A percentile compares a stretch with the other conserved stretches of the same genome.
These are phyloP conservation scores for Thelephora ganbajun DNA, from an alignment of 768 basidiomycete genomes.

Conservation along the genomic window DNA sequence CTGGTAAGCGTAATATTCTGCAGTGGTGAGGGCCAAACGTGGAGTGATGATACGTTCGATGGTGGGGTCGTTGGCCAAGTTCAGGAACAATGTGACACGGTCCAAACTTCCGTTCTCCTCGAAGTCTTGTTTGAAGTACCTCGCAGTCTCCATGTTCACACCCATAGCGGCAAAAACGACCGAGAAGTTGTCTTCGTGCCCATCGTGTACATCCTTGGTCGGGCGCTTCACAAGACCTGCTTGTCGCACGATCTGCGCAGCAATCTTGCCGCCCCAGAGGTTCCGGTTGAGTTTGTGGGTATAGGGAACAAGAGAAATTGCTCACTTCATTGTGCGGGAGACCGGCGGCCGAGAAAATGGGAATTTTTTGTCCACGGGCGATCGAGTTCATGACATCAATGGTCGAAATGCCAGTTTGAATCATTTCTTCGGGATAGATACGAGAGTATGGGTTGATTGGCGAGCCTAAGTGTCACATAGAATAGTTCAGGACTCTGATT, in stretches of 20 bases:
- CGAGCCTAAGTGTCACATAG: constrained; percentile 45
- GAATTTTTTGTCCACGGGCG: constrained; percentile 99
- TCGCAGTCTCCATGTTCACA: constrained; percentile 99
- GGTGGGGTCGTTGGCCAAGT: constrained; percentile 96
- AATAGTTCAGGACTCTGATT: neutral
- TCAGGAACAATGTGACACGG: constrained; percentile 95
- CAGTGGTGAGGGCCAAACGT: constrained; percentile 92
- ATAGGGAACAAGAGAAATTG: constrained; percentile 9
- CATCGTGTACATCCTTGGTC: constrained; percentile 94
- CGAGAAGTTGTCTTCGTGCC: constrained; percentile 99
- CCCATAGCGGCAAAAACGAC: constrained; percentile 99
- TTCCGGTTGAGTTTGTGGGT: constrained; percentile 4
- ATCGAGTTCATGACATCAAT: constrained; percentile 98
- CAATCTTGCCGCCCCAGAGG: constrained; percentile 47
- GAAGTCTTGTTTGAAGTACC: constrained; percentile 99
- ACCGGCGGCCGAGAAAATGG: constrained; percentile 98
- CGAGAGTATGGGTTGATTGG: constrained; percentile 97
- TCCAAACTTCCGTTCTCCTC: constrained; percentile 97
- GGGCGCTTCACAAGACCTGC: constrained; percentile 94
- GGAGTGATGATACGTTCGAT: constrained; percentile 99
- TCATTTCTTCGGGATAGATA: constrained; percentile 99
- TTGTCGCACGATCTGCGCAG: constrained; percentile 99
- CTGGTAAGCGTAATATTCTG: constrained; percentile 99
- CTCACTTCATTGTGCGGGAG: constrained; percentile 93
- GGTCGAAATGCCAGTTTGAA: constrained; percentile 98